A percentile compares a stretch with the other conserved stretches of the same genome.
Conservation (phyloP, 2,329 filamentous ascomycete species). For the Diaporthe sp. region DNA sequence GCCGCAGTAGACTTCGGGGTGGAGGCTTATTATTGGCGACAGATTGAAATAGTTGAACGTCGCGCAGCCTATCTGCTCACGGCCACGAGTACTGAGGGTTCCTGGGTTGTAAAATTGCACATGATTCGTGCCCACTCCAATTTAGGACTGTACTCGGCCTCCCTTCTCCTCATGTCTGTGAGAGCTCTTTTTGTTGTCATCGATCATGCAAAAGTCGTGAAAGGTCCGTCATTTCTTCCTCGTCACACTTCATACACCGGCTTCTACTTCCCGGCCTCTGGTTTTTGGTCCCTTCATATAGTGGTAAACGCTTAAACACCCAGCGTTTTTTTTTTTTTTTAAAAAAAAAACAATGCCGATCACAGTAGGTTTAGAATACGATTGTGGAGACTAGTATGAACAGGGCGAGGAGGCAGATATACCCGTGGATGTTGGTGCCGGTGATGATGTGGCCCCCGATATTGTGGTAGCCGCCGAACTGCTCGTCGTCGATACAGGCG, state of each 20-base stretch:
- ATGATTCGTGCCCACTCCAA: background rate
- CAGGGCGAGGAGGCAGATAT: no score
- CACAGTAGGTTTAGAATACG: no score
- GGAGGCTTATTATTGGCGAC: background rate
- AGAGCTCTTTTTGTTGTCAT: background rate
- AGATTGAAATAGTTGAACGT: background rate
- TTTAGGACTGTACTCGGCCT: background rate
- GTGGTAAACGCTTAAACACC: no score
- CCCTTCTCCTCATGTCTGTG: background rate
- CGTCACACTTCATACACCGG: no score
- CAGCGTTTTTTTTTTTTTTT: no score
- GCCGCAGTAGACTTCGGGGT: background rate
- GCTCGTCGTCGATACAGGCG: background rate
- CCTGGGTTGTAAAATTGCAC: background rate
- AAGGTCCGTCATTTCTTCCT: background rate
- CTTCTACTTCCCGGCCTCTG: no score
- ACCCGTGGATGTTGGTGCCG: no score
- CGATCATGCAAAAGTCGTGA: background rate
- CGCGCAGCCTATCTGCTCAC: background rate
- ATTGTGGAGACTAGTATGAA: no score
- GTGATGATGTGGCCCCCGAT: no score
- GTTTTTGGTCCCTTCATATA: no score
- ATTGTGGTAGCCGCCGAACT: background rate
- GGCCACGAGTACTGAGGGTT: background rate
- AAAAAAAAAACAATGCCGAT: no score